Evolutionary conservation across 2,329 filamentous ascomycete genomes (phyloP), one percentile per base, ranked within the genome.

Genomic region (Verticillium dahliae): DNA sequence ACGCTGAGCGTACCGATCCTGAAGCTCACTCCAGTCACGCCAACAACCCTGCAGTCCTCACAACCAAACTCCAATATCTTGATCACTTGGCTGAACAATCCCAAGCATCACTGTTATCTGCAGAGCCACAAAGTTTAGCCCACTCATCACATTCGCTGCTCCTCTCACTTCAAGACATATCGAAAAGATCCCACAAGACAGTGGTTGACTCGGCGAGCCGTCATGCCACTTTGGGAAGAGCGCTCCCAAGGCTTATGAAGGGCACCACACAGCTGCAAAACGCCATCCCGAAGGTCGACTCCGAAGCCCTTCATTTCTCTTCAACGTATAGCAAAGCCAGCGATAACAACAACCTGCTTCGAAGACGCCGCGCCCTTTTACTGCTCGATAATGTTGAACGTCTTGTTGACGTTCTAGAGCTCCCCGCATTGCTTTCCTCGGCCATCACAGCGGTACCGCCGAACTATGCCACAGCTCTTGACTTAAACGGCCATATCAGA

Each of bases 401-500:
- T 61, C 82, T 98, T 3, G 90, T 92, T 35, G 93, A 97, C 72
- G 88, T 98, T 37, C 85, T 99, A 62, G 94, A 98, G 69, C 83
- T 99, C 35, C 95, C 95, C 0, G 87, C 90, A 0, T 79, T 98
- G 38, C 84, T 99, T 14, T 90, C 90, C 13, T 92, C 93, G 1
- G 89, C 93, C 56, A 89, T 93, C 61, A 84, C 84, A 3, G 77
- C 83, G 1, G 81, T 75, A 4, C 80, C 86, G 4, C 85, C 87
- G 63, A 96, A 92, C 67, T 96, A 97, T 78, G 89, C 92, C 2
- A 91, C 92, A 0, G 93, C 93, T 0, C 81, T 99, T 38, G 95
- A 99, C 73, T 82, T 99, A 2, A 90, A 96, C 71, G 89, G 91
- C n/a, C 95, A 98, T 72, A 95, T 97, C 71, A 91, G 91, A 67